These are phyloP conservation scores for Puccinia coronata DNA, from an alignment of 1,284 basidiomycete species.

Conservation along the genomic window DNA sequence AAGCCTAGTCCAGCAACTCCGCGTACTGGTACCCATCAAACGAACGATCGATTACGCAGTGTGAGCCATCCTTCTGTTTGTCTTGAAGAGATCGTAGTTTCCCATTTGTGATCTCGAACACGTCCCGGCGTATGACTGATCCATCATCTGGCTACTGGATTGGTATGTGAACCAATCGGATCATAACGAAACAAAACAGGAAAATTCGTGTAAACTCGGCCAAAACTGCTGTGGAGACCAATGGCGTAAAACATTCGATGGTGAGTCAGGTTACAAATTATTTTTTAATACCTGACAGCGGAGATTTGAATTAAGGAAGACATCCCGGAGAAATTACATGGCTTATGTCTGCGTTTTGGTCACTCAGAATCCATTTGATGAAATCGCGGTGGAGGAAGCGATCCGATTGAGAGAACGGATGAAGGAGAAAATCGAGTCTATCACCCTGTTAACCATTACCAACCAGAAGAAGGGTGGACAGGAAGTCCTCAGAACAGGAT, in stretches of 20 bases:
- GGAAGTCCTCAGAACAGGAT: constrained; percentile 90
- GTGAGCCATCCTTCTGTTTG: constrained; percentile 48
- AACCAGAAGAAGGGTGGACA: constrained; percentile 72
- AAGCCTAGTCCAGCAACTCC: constrained; percentile 58
- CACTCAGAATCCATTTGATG: constrained; percentile 61
- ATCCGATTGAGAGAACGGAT: constrained; percentile 83
- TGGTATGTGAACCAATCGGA: background rate
- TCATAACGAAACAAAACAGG: constrained; percentile 62
- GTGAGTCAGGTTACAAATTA: constrained; percentile 62
- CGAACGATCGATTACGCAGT: constrained; percentile 62
- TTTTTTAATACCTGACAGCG: background rate
- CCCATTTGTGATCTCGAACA: too few species aligned
- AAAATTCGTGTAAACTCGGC: constrained; percentile 92
- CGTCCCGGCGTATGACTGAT: too few species aligned
- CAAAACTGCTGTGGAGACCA: constrained; percentile 90
- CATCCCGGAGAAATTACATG: background rate
- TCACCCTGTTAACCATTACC: constrained; percentile 89
- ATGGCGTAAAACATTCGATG: constrained; percentile 91
- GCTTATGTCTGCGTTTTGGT: background rate
- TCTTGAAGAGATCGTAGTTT: too few species aligned
- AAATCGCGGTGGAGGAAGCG: constrained; percentile 88
- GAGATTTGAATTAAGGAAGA: background rate
- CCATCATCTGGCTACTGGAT: too few species aligned
- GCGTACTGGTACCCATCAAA: constrained; percentile 89
- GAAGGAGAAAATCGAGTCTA: constrained; percentile 72